phyloP scores from a whole-genome alignment of 2,329 filamentous ascomycete genomes.

The Hypoxylon sp. region DNA sequence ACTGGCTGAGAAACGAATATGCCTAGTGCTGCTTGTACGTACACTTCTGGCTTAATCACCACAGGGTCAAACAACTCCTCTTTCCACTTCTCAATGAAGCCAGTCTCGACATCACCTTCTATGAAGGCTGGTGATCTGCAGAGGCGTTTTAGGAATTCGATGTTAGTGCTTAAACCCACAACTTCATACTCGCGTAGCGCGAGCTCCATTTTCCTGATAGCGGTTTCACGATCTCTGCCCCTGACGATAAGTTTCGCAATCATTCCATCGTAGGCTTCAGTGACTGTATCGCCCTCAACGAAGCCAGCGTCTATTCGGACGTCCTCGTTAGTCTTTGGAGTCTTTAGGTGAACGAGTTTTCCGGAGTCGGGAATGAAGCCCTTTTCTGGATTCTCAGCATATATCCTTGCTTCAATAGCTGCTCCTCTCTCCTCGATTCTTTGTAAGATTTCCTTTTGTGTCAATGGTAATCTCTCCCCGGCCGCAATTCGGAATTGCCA shows the following conservation, averaged over 20 bases:
- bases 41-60: conserved; percentile 77
- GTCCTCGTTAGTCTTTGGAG: conserved; percentile 77
- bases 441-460: conserved; percentile 76
- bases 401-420: conserved; percentile 95
- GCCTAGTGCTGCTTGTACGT: conserved; percentile 88
- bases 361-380: conserved; percentile 97
- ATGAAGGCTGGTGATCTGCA: conserved; percentile 88
- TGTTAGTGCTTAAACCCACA: conserved; percentile 92
- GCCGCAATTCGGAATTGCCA: conserved; percentile 90
- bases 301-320: conserved; percentile 96
- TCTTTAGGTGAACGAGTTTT: conserved; percentile 84
- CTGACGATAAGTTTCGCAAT: conserved; percentile 97
- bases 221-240: conserved; percentile 81
- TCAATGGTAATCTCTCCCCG: conserved; percentile 70
- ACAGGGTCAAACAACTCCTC: conserved; percentile 81
- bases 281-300: conserved; percentile 90
- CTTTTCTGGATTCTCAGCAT: conserved; percentile 92
- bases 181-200: conserved; percentile 93
- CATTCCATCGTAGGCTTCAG: conserved; percentile 98
- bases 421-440: conserved; percentile 83
- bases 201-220: conserved; percentile 84
- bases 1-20: conserved; percentile 67
- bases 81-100: conserved; percentile 92
- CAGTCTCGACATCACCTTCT: conserved; percentile 90
- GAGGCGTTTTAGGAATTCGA: conserved; percentile 93